A percentile compares a stretch with the other conserved stretches of the same genome.
phyloP scores from a whole-genome alignment of 2,329 filamentous ascomycete genomes.

The Coniella vitis region DNA sequence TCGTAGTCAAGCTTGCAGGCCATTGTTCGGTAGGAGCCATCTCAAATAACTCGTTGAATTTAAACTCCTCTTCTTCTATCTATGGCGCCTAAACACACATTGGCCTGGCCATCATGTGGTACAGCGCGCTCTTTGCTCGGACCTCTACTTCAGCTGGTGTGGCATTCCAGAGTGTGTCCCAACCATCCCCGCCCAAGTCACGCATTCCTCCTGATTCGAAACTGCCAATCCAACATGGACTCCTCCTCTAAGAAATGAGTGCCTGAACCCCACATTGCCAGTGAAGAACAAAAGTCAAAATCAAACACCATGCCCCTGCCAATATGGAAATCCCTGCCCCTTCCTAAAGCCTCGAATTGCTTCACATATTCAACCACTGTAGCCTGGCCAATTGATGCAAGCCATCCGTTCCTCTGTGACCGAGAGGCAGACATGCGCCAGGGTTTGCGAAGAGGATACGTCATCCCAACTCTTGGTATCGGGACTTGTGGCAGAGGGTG shows the following conservation, averaged over 20 bases:
- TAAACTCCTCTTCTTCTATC: constrained; percentile 3
- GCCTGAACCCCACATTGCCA: not conserved
- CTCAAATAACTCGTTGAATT: not conserved
- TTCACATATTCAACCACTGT: not conserved
- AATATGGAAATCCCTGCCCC: constrained; percentile 7
- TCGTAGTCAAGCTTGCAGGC: too few relatives aligned
- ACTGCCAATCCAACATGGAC: constrained; percentile 1
- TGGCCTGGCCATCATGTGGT: not conserved
- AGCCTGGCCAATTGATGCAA: constrained; percentile 1
- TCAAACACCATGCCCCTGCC: constrained; percentile 10
- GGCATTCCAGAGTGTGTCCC: not conserved
- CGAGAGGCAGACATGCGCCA: too few relatives aligned
- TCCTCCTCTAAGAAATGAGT: not conserved
- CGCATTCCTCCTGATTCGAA: not conserved
- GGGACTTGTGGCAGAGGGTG: not conserved
- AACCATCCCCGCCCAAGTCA: not conserved
- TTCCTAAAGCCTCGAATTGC: not conserved
- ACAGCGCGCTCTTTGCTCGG: too few relatives aligned
- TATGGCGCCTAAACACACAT: constrained; percentile 9
- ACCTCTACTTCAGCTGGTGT: too few relatives aligned
- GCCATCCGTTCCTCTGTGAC: too few relatives aligned
- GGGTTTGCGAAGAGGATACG: not conserved
- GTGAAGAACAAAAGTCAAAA: constrained; percentile 2
- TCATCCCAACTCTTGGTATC: not conserved
- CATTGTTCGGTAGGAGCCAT: too few relatives aligned